These are phyloP conservation scores for Pyrrhoderma noxium DNA, from an alignment of 1,284 basidiomycete genomes.

Conservation along the genomic window DNA sequence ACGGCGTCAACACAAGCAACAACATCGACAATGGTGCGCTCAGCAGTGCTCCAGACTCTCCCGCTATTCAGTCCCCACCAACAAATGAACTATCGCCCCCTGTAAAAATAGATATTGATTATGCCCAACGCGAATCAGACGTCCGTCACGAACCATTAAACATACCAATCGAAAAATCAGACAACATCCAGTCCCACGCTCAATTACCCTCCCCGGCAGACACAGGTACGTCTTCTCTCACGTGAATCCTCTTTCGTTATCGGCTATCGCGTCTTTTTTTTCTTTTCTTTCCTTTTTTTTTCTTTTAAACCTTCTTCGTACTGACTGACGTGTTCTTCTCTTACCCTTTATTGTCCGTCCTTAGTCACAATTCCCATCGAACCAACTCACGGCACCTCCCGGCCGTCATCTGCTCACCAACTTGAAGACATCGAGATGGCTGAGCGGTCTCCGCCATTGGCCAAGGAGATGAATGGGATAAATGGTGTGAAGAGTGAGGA, in stretches of 20 bases:
- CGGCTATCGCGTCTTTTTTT: slow-evolving; percentile 12
- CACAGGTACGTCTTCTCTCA: slow-evolving; percentile 42
- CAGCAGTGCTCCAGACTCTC: slow-evolving; percentile 26
- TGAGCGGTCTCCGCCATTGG: slow-evolving; percentile 27
- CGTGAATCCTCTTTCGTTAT: background rate
- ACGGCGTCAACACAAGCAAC: slow-evolving; percentile 34
- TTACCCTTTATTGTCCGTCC: background rate
- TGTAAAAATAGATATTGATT: slow-evolving; percentile 54
- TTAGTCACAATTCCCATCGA: slow-evolving; percentile 40
- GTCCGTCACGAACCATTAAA: slow-evolving; percentile 50
- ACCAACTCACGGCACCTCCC: slow-evolving; percentile 39
- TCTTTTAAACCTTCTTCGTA: background rate
- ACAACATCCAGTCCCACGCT: slow-evolving; percentile 35
- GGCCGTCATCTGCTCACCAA: slow-evolving; percentile 39
- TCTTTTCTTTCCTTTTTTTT: slow-evolving; percentile 22
- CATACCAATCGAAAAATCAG: slow-evolving; percentile 34
- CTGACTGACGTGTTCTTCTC: slow-evolving; percentile 10
- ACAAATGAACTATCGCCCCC: slow-evolving; percentile 40
- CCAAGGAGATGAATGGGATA: slow-evolving; percentile 8
- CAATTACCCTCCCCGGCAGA: slow-evolving; percentile 39
- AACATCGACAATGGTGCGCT: slow-evolving; percentile 31
- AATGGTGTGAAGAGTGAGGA: slow-evolving; percentile 9
- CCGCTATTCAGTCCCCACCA: slow-evolving; percentile 33
- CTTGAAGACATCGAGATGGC: slow-evolving; percentile 48
- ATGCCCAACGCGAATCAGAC: slow-evolving; percentile 55